Evolutionary conservation across 768 basidiomycete genomes (phyloP).

Genomic region (Suillus decipiens): DNA sequence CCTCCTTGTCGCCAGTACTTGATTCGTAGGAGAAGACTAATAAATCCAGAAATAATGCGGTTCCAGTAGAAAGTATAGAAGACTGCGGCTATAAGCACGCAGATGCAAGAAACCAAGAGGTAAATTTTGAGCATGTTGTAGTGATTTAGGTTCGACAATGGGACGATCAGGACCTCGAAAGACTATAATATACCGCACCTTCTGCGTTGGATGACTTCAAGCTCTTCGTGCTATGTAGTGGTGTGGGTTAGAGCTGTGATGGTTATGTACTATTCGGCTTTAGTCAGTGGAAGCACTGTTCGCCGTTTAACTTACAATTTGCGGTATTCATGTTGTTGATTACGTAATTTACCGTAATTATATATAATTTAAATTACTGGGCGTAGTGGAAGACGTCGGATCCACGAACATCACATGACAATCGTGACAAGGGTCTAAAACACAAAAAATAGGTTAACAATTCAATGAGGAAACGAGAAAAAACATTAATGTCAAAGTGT

Average conservation of each 20-base stretch:
- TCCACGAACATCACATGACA: too few relatives aligned
- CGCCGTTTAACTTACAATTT: background rate
- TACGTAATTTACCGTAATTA: background rate
- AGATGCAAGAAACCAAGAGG: slow-evolving; percentile 65
- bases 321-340: background rate
- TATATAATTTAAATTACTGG: background rate
- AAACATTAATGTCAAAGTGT: too few relatives aligned
- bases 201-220: background rate
- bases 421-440: too few relatives aligned
- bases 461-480: too few relatives aligned
- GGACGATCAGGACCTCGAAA: background rate
- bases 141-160: background rate
- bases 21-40: slow-evolving; percentile 67
- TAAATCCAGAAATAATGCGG: slow-evolving; percentile 69
- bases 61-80: slow-evolving; percentile 93
- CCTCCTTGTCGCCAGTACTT: slow-evolving; percentile 77
- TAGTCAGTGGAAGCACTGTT: background rate
- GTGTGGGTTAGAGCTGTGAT: background rate
- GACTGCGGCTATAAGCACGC: slow-evolving; percentile 53
- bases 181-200: background rate
- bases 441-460: too few relatives aligned
- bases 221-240: background rate
- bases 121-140: slow-evolving; percentile 54
- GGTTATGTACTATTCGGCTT: slow-evolving; percentile 4
- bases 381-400: too few relatives aligned